Conservation (phyloP, 2,329 filamentous ascomycete genomes). For the Phyllosticta ampelicida region DNA sequence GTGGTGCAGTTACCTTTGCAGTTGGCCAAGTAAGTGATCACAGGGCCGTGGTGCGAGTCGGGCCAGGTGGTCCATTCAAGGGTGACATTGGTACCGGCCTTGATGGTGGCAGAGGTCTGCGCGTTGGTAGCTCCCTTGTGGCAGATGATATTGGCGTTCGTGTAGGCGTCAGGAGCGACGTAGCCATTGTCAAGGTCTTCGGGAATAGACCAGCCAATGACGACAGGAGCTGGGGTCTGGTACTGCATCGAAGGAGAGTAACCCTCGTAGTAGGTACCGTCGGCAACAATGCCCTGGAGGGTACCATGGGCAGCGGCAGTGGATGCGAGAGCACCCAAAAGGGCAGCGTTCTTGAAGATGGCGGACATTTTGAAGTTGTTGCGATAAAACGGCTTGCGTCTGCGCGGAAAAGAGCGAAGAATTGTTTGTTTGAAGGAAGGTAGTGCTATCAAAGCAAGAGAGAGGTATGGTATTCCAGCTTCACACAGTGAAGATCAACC, state of each 20-base stretch:
- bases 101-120: slow-evolving; percentile 41
- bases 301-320: slow-evolving; percentile 37
- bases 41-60: slow-evolving; percentile 51
- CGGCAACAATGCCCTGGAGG: slow-evolving; percentile 35
- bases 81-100: slow-evolving; percentile 48
- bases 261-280: slow-evolving; percentile 37
- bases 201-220: slow-evolving; percentile 45
- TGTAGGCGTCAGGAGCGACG: slow-evolving; percentile 38
- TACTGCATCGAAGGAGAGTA: slow-evolving; percentile 34
- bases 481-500: slow-evolving; percentile 10
- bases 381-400: slow-evolving; percentile 9
- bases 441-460: slow-evolving; percentile 10
- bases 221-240: slow-evolving; percentile 21
- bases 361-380: slow-evolving; percentile 20
- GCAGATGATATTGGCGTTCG: slow-evolving; percentile 47
- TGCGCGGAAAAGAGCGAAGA: slow-evolving; percentile 14
- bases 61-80: slow-evolving; percentile 58
- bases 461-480: slow-evolving; percentile 7
- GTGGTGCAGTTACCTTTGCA: slow-evolving; percentile 45
- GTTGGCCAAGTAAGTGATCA: slow-evolving; percentile 53
- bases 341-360: slow-evolving; percentile 20
- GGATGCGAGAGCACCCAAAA: slow-evolving; percentile 25
- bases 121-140: slow-evolving; percentile 47
- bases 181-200: slow-evolving; percentile 43
- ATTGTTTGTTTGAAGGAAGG: slow-evolving; percentile 6